These are phyloP conservation scores for Pyrenochaeta sp. DNA, from an alignment of 2,329 filamentous ascomycete genomes.

Conservation along the genomic window DNA sequence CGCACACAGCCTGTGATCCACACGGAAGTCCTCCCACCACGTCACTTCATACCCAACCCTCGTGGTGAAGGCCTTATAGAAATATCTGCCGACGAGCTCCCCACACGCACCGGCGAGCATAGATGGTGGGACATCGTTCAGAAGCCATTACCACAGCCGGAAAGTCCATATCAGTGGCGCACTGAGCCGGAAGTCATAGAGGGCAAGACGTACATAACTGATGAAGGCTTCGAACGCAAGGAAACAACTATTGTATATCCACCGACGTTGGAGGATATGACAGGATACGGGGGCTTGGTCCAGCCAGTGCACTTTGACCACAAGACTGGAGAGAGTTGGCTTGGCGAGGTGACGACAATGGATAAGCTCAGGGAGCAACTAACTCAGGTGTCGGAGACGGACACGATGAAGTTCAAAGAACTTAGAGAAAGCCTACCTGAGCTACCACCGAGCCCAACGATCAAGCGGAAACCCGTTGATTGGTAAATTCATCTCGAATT, in stretches of 20 bases:
- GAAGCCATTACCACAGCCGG: slow-evolving; percentile 23
- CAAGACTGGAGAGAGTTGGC: slow-evolving; percentile 36
- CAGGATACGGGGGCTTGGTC: slow-evolving; percentile 34
- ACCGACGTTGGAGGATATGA: slow-evolving; percentile 51
- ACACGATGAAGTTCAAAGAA: slow-evolving; percentile 17
- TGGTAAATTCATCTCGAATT: no score
- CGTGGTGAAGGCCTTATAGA: slow-evolving; percentile 52
- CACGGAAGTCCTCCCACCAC: slow-evolving; percentile 61
- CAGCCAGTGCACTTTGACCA: slow-evolving; percentile 42
- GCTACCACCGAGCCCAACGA: slow-evolving; percentile 11
- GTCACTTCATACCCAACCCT: slow-evolving; percentile 58
- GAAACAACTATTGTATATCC: slow-evolving; percentile 58
- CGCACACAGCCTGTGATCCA: slow-evolving; percentile 63
- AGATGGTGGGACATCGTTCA: slow-evolving; percentile 41
- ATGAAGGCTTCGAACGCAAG: slow-evolving; percentile 53
- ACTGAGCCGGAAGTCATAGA: slow-evolving; percentile 52
- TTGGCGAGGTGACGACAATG: slow-evolving; percentile 33
- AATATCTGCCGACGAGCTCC: slow-evolving; percentile 55
- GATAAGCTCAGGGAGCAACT: slow-evolving; percentile 24
- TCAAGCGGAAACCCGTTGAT: slow-evolving; percentile 24
- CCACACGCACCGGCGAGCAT: slow-evolving; percentile 39
- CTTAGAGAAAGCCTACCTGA: slow-evolving; percentile 18
- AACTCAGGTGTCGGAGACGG: slow-evolving; percentile 7
- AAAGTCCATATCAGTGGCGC: slow-evolving; percentile 25
- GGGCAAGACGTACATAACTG: slow-evolving; percentile 44